Percentiles rank a stretch among this genome's conserved stretches.
Evolutionary conservation across 2,329 filamentous ascomycete genomes (phyloP).

Genomic region (Stagonosporopsis vannaccii): DNA sequence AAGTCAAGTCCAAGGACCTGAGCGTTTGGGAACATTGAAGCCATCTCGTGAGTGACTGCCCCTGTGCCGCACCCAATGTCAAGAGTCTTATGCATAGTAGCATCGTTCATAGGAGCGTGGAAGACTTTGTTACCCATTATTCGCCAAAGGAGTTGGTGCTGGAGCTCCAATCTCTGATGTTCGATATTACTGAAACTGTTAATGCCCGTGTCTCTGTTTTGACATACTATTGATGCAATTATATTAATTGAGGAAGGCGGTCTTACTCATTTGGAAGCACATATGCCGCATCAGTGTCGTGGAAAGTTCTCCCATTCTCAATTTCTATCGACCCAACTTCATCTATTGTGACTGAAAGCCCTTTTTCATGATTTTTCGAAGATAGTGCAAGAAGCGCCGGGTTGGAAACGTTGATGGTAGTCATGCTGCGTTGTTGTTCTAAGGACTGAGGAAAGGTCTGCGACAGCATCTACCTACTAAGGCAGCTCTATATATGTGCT

Average conservation of each 20-base stretch:
- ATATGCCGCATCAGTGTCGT: slow-evolving; percentile 1
- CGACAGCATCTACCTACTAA: not conserved
- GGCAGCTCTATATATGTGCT: not conserved
- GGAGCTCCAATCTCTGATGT: slow-evolving; percentile 31
- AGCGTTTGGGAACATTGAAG: slow-evolving; percentile 14
- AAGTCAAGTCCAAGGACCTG: slow-evolving; percentile 29
- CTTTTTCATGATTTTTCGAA: not conserved
- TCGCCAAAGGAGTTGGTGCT: slow-evolving; percentile 17
- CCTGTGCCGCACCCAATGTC: slow-evolving; percentile 33
- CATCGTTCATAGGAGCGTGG: slow-evolving; percentile 16
- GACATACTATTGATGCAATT: too few relatives aligned
- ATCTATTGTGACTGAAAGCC: not conserved
- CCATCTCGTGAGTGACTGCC: slow-evolving; percentile 20
- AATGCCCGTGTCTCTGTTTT: not conserved
- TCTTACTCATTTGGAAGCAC: slow-evolving; percentile 6
- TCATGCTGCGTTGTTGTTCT: not conserved
- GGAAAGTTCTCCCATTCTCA: not conserved
- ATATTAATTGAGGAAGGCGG: not conserved
- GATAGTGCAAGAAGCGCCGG: not conserved
- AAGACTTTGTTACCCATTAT: slow-evolving; percentile 23
- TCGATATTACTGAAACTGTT: slow-evolving; percentile 19
- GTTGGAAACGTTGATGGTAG: not conserved
- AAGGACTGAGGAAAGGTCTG: not conserved
- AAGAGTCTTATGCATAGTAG: slow-evolving; percentile 16
- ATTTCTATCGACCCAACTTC: not conserved